These are phyloP conservation scores for Phytophthora crassamura DNA, from an alignment of 352 stramenopile genomes.

Conservation along the genomic window DNA sequence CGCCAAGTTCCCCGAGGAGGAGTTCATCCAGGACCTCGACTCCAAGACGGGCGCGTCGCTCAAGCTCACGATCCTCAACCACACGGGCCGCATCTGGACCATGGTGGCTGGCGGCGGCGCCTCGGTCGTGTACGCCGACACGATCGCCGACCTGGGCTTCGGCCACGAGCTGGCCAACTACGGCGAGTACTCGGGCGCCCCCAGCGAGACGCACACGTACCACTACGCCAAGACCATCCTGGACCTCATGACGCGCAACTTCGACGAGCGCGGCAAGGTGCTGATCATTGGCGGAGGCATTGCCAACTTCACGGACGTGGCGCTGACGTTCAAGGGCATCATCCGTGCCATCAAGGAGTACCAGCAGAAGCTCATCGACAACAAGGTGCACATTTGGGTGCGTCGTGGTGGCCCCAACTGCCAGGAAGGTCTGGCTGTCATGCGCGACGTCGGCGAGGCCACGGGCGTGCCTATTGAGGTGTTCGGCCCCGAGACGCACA, in stretches of 20 bases:
- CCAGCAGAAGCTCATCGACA: slow-evolving; percentile 91
- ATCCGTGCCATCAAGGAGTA: slow-evolving; percentile 95
- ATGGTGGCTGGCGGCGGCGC: slow-evolving; percentile 97
- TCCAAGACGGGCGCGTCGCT: slow-evolving; percentile 95
- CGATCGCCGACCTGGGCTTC: slow-evolving; percentile 95
- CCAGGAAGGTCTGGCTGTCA: slow-evolving; percentile 94
- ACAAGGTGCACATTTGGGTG: slow-evolving; percentile 95
- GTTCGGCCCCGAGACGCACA: slow-evolving; percentile 96
- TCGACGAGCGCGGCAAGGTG: slow-evolving; percentile 93
- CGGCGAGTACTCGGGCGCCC: slow-evolving; percentile 97
- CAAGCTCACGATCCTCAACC: slow-evolving; percentile 98
- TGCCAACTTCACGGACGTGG: slow-evolving; percentile 98
- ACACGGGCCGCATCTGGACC: slow-evolving; percentile 95
- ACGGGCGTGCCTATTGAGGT: slow-evolving; percentile 95
- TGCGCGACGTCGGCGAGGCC: slow-evolving; percentile 89
- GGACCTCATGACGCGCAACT: slow-evolving; percentile 94
- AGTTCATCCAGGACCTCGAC: slow-evolving; percentile 95
- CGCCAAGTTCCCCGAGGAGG: slow-evolving; percentile 96
- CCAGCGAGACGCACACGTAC: slow-evolving; percentile 96
- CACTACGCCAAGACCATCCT: slow-evolving; percentile 98
- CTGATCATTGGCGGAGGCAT: slow-evolving; percentile 98
- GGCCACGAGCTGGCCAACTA: slow-evolving; percentile 97
- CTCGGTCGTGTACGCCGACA: slow-evolving; percentile 97
- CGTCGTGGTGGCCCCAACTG: slow-evolving; percentile 97
- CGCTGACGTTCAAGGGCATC: slow-evolving; percentile 97